Conservation (phyloP, 108 stramenopile species). For the Nitzschia sp. region DNA sequence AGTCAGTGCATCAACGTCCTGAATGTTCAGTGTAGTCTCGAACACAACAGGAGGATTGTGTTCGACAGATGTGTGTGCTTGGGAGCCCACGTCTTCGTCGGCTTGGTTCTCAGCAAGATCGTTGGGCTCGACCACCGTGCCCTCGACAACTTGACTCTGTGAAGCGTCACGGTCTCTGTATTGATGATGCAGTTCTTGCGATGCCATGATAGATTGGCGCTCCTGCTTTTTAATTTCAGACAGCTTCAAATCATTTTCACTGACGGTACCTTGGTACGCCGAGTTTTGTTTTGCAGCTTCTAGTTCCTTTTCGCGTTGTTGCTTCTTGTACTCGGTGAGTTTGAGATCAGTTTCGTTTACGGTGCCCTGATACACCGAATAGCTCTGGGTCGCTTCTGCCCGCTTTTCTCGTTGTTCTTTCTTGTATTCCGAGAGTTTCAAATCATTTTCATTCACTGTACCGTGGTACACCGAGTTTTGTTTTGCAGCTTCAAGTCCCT, state of each 20-base stretch:
- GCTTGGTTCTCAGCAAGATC: no score
- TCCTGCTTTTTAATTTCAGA: neutral
- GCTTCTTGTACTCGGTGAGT: neutral
- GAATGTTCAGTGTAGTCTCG: no score
- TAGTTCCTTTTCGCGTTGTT: neutral
- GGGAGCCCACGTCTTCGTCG: no score
- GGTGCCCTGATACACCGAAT: neutral
- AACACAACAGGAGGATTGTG: no score
- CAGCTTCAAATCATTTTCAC: neutral
- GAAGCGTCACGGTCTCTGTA: neutral
- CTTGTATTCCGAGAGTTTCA: neutral
- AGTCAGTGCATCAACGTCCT: no score
- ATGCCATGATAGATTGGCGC: neutral
- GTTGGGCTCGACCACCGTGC: no score
- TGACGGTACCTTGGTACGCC: neutral
- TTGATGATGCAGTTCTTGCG: neutral
- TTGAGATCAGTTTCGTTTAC: neutral
- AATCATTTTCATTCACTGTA: conserved; percentile 4
- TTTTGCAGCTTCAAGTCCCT: neutral
- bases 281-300: neutral
- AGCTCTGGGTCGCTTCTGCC: neutral
- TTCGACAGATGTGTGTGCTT: no score
- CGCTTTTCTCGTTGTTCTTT: conserved; percentile 2
- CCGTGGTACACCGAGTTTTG: neutral
- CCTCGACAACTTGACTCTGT: neutral